These are phyloP conservation scores for Posidonia oceanica DNA, from an alignment of 116 monocot genomes.

Conservation along the genomic window DNA sequence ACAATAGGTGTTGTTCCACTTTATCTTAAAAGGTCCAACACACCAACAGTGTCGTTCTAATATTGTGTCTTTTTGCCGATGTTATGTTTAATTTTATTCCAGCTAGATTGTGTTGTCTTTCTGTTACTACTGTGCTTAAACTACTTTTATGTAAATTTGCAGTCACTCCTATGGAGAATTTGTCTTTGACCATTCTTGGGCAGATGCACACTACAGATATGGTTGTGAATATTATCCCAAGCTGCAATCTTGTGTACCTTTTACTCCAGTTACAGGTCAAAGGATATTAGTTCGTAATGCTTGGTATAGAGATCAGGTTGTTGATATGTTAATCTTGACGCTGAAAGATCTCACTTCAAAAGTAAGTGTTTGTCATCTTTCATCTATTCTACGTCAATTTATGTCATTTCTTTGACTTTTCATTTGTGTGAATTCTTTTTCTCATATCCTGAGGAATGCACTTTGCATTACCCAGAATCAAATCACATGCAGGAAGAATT, in stretches of 20 bases:
- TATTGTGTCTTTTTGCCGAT: neutral
- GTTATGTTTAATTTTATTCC: neutral
- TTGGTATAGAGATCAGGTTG: slow-evolving; percentile 69
- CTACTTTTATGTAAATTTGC: slow-evolving; percentile 8
- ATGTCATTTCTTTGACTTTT: neutral
- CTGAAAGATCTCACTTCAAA: slow-evolving; percentile 71
- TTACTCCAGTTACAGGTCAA: slow-evolving; percentile 91
- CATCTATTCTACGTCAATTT: neutral
- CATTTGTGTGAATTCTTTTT: neutral
- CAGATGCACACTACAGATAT: slow-evolving; percentile 90
- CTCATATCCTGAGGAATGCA: neutral
- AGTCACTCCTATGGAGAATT: slow-evolving; percentile 97
- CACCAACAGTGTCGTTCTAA: slow-evolving; percentile 11
- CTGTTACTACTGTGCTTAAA: neutral
- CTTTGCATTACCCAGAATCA: neutral
- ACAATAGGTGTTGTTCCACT: slow-evolving; percentile 94
- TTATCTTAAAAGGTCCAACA: slow-evolving; percentile 92
- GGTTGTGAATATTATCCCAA: slow-evolving; percentile 87
- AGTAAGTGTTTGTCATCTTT: slow-evolving; percentile 22
- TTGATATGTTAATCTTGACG: slow-evolving; percentile 54
- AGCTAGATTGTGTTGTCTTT: neutral
- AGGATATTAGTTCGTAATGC: slow-evolving; percentile 81
- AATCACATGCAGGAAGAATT: no score
- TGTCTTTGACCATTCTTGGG: slow-evolving; percentile 98
- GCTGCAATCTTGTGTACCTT: slow-evolving; percentile 87